These are phyloP conservation scores for Vararia minispora DNA, from an alignment of 768 basidiomycete genomes.

Conservation along the genomic window DNA sequence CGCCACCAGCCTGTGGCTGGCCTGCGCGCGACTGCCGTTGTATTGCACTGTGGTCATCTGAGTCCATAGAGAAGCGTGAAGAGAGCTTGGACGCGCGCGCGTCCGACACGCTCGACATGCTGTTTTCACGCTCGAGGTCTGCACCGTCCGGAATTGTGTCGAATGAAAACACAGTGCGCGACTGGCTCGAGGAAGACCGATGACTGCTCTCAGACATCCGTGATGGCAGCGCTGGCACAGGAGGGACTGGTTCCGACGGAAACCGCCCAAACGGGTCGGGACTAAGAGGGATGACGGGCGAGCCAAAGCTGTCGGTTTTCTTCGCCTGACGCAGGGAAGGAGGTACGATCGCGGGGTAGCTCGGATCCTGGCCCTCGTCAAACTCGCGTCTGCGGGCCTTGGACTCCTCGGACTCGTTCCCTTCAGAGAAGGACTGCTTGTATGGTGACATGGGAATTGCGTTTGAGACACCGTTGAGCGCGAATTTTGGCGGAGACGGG, in stretches of 20 bases:
- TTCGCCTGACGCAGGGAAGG: slow-evolving; percentile 19
- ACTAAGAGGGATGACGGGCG: slow-evolving; percentile 71
- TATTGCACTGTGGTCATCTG: slow-evolving; percentile 37
- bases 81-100: slow-evolving; percentile 17
- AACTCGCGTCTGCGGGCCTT: slow-evolving; percentile 31
- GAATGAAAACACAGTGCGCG: slow-evolving; percentile 2
- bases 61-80: slow-evolving; percentile 68
- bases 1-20: slow-evolving; percentile 22
- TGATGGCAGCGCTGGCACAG: not conserved
- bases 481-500: slow-evolving; percentile 49
- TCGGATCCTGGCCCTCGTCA: slow-evolving; percentile 37
- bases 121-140: not conserved
- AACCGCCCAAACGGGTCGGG: slow-evolving; percentile 76
- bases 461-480: slow-evolving; percentile 60
- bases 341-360: slow-evolving; percentile 32
- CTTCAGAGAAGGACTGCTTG: slow-evolving; percentile 21
- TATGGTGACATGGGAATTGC: slow-evolving; percentile 37
- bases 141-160: slow-evolving; percentile 1
- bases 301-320: slow-evolving; percentile 24
- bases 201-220: not conserved
- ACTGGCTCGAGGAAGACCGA: not conserved
- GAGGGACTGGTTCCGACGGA: slow-evolving; percentile 29
- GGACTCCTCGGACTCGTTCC: slow-evolving; percentile 32
- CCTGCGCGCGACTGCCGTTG: too few relatives aligned
- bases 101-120: slow-evolving; percentile 1